Conservation (phyloP, 257 asterid genomes). For the Nicotiana benthamiana region DNA sequence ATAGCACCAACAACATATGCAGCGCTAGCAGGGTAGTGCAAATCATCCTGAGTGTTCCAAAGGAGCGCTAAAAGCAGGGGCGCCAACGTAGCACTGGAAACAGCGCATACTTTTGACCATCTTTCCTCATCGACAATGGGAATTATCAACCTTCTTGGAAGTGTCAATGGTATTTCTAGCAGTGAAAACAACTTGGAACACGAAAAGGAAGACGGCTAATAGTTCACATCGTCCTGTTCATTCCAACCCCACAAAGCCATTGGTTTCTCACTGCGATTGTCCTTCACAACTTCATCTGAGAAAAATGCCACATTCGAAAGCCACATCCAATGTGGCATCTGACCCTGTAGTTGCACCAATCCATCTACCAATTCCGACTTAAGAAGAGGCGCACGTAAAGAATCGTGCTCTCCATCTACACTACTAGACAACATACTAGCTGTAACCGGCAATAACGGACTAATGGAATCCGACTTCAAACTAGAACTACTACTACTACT, state of each 20-base stretch:
- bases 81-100: constrained; percentile 49
- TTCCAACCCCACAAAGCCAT: constrained; percentile 62
- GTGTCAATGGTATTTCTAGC: constrained; percentile 50
- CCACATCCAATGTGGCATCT: constrained; percentile 68
- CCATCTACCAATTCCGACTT: constrained; percentile 20
- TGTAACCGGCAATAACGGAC: constrained; percentile 41
- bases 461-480: constrained; percentile 19
- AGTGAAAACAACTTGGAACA: constrained; percentile 40
- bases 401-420: constrained; percentile 15
- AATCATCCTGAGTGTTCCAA: constrained; percentile 28
- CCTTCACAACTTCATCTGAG: constrained; percentile 35
- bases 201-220: constrained; percentile 17
- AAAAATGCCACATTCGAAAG: constrained; percentile 43
- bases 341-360: constrained; percentile 24
- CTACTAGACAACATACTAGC: constrained; percentile 3
- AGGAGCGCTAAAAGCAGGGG: constrained; percentile 52
- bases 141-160: constrained; percentile 59
- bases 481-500: constrained; percentile 13
- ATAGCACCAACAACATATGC: constrained; percentile 23
- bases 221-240: constrained; percentile 20
- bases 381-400: constrained; percentile 16
- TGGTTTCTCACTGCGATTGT: constrained; percentile 9
- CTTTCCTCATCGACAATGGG: constrained; percentile 69
- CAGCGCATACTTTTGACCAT: constrained; percentile 67
- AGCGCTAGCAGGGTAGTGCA: constrained; percentile 2